Conservation (phyloP, 2,329 filamentous ascomycete genomes). For the Sporothrix inflata region DNA sequence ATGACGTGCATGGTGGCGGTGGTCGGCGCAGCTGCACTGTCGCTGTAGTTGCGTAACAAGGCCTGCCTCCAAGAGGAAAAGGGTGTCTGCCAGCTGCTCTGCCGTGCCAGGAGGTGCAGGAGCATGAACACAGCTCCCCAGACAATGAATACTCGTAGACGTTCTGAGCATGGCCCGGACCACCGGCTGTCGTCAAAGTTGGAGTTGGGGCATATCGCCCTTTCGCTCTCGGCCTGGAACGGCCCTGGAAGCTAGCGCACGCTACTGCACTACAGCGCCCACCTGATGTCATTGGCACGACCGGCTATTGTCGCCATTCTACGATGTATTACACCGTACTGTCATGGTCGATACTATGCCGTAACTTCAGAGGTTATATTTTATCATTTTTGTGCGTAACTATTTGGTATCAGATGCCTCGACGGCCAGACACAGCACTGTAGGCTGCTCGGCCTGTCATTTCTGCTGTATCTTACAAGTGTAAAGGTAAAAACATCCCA, state of each 20-base stretch:
- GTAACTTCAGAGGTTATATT: too few relatives aligned
- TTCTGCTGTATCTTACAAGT: conserved; percentile 13
- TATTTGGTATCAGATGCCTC: conserved; percentile 4
- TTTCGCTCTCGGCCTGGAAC: not conserved
- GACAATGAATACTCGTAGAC: not conserved
- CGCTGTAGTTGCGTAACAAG: not conserved
- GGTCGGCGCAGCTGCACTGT: not conserved
- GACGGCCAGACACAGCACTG: not conserved
- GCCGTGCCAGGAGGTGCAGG: not conserved
- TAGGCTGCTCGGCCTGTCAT: conserved; percentile 6
- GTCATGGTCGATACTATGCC: too few relatives aligned
- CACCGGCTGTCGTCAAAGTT: not conserved
- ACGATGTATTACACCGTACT: too few relatives aligned
- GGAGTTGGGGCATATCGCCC: not conserved
- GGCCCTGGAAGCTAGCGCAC: conserved; percentile 3
- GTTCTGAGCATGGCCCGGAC: not conserved
- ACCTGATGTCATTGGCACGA: not conserved
- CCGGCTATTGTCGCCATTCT: not conserved
- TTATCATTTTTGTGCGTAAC: not conserved
- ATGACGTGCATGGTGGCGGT: conserved; percentile 48
- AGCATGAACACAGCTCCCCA: not conserved
- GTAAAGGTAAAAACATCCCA: not conserved
- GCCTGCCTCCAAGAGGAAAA: not conserved
- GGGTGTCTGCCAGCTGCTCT: not conserved
- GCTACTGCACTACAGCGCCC: conserved; percentile 1